These are phyloP conservation scores for Leishmania turanica DNA, from an alignment of 208 protist genomes.

Conservation along the genomic window DNA sequence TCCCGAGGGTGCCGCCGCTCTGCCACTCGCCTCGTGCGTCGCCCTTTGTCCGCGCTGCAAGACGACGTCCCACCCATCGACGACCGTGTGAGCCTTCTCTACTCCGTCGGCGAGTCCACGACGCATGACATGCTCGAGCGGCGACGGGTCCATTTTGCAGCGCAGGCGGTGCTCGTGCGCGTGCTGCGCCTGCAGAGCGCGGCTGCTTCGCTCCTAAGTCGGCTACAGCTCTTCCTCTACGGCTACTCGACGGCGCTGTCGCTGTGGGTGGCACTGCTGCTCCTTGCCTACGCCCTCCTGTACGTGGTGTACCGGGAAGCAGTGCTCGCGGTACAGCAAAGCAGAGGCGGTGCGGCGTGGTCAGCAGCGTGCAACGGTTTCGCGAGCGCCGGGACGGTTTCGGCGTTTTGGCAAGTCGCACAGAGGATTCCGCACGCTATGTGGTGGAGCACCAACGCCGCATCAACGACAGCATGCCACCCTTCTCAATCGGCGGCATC, in stretches of 20 bases:
- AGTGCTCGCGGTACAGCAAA: constrained; percentile 6
- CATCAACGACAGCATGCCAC: not conserved
- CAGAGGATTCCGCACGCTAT: not conserved
- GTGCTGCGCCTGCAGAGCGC: constrained; percentile 51
- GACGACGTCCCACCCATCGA: constrained; percentile 25
- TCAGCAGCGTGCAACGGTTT: not conserved
- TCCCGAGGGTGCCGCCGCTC: not conserved
- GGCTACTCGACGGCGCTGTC: constrained; percentile 60
- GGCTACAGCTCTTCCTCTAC: constrained; percentile 38
- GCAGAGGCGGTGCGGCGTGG: not conserved
- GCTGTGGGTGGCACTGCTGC: constrained; percentile 30
- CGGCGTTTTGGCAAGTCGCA: not conserved
- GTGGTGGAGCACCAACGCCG: not conserved
- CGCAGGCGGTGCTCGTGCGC: constrained; percentile 47
- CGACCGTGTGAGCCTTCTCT: constrained; percentile 40
- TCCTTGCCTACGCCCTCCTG: constrained; percentile 19
- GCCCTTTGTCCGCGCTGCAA: constrained; percentile 7
- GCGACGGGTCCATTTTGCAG: constrained; percentile 34
- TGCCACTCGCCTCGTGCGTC: constrained; percentile 9
- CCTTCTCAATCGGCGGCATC: not conserved
- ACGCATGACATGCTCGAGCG: constrained; percentile 43
- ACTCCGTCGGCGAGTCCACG: constrained; percentile 45
- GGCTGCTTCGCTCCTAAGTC: constrained; percentile 42
- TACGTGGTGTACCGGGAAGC: constrained; percentile 20
- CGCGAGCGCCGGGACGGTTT: not conserved